A percentile compares a stretch with the other conserved stretches of the same genome.
Evolutionary conservation across 306 rosid genomes (phyloP).

Genomic region (apple (Malus domestica)): DNA sequence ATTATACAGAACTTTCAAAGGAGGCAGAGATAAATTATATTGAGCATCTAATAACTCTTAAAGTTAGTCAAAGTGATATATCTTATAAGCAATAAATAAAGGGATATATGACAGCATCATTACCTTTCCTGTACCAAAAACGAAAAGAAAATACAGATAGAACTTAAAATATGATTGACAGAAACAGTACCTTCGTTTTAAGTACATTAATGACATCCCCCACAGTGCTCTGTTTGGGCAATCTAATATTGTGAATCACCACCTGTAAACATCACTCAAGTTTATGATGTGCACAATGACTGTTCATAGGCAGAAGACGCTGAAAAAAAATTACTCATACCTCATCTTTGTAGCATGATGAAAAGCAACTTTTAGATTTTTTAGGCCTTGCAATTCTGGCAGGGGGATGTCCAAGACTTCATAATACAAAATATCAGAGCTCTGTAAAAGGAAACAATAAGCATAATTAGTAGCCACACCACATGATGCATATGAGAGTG

Average conservation of each 20-base stretch:
- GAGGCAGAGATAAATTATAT: neutral
- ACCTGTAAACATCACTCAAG: constrained; percentile 38
- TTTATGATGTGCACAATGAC: neutral
- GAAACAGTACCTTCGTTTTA: constrained; percentile 48
- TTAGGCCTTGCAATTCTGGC: constrained; percentile 72
- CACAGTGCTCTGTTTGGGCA: constrained; percentile 72
- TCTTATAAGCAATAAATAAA: neutral
- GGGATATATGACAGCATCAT: too few species aligned
- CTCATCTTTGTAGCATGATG: constrained; percentile 78
- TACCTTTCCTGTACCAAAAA: too few species aligned
- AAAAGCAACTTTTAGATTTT: constrained; percentile 72
- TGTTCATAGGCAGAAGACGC: neutral
- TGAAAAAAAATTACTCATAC: constrained; percentile 25
- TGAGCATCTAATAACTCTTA: neutral
- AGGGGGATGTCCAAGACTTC: constrained; percentile 83
- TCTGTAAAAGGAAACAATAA: constrained; percentile 31
- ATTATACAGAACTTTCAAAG: neutral
- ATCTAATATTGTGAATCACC: constrained; percentile 62
- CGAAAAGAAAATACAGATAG: neutral
- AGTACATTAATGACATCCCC: constrained; percentile 67
- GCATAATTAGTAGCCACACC: constrained; percentile 9
- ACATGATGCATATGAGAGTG: neutral
- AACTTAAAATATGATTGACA: neutral
- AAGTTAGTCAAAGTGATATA: too few species aligned
- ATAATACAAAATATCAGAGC: constrained; percentile 67